Evolutionary conservation across 495 filamentous ascomycete species (phyloP).

Genomic region (Lindgomyces ingoldianus): DNA sequence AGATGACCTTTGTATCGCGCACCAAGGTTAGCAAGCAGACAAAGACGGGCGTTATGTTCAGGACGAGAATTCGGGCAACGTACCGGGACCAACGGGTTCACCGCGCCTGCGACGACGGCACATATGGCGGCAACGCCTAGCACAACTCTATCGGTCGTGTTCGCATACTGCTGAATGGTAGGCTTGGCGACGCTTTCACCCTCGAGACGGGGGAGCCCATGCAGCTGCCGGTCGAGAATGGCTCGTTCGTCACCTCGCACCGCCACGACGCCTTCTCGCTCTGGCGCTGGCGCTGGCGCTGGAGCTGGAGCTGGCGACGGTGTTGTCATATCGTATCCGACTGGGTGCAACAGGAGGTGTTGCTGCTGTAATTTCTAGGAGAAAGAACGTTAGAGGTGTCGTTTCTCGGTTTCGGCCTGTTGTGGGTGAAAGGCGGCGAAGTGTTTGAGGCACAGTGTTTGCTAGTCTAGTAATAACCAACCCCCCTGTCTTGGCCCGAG

Average conservation of each 20-base stretch:
- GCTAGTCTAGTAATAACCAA: too few relatives aligned
- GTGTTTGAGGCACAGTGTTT: neutral
- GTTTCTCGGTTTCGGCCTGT: neutral
- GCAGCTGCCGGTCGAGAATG: constrained; percentile 7
- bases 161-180: constrained; percentile 10
- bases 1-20: constrained; percentile 9
- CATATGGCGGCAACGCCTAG: constrained; percentile 7
- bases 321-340: constrained; percentile 1
- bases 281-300: constrained; percentile 1
- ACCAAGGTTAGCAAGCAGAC: constrained; percentile 5
- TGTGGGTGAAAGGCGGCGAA: neutral
- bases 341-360: neutral
- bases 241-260: constrained; percentile 7
- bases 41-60: neutral
- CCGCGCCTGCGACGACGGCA: constrained; percentile 13
- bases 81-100: constrained; percentile 7
- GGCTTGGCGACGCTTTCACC: constrained; percentile 1
- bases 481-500: too few relatives aligned
- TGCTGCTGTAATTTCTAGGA: constrained; percentile 1
- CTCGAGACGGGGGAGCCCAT: constrained; percentile 5
- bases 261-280: constrained; percentile 7
- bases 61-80: constrained; percentile 1
- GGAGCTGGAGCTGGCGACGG: neutral
- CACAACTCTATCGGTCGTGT: constrained; percentile 3
- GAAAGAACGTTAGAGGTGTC: neutral